A percentile compares a stretch with the other conserved stretches of the same genome.
phyloP scores from a whole-genome alignment of 2,329 filamentous ascomycete genomes.

The Drechslerella dactyloides region DNA sequence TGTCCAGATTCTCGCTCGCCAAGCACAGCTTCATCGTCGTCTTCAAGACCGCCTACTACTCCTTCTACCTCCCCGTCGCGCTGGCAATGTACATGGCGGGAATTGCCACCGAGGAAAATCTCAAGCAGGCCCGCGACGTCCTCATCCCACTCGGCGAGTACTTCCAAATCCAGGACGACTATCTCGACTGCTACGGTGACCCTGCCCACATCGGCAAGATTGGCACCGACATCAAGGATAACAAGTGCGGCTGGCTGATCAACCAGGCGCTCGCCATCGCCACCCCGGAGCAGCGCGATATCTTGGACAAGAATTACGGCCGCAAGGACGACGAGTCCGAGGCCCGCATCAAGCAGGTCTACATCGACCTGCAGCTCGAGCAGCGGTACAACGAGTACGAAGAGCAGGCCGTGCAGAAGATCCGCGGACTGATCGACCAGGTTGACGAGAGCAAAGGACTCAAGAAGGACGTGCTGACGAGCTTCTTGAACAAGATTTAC shows the following conservation, averaged over 20 bases:
- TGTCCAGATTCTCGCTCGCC: slow-evolving; percentile 91
- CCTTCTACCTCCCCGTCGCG: slow-evolving; percentile 96
- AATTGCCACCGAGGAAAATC: slow-evolving; percentile 83
- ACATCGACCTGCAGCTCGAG: slow-evolving; percentile 82
- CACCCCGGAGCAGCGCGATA: slow-evolving; percentile 81
- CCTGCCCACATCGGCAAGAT: slow-evolving; percentile 96
- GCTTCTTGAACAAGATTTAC: slow-evolving; percentile 95
- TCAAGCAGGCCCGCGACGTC: slow-evolving; percentile 87
- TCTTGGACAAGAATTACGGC: slow-evolving; percentile 92
- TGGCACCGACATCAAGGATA: slow-evolving; percentile 97
- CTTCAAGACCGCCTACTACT: slow-evolving; percentile 99
- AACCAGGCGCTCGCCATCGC: slow-evolving; percentile 87
- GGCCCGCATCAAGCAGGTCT: slow-evolving; percentile 85
- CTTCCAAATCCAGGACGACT: slow-evolving; percentile 99
- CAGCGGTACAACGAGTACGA: slow-evolving; percentile 86
- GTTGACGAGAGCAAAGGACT: slow-evolving; percentile 87
- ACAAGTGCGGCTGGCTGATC: slow-evolving; percentile 99
- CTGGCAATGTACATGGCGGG: slow-evolving; percentile 85
- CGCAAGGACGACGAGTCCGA: slow-evolving; percentile 85
- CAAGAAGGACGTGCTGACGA: slow-evolving; percentile 87
- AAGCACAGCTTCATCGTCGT: slow-evolving; percentile 99
- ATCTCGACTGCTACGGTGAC: slow-evolving; percentile 95
- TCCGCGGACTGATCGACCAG: slow-evolving; percentile 74
- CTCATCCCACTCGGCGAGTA: slow-evolving; percentile 97
- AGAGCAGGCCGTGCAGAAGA: slow-evolving; percentile 80